Base-by-base conservation (phyloP, 768 basidiomycete species). In the Galerina sulciceps region DNA sequence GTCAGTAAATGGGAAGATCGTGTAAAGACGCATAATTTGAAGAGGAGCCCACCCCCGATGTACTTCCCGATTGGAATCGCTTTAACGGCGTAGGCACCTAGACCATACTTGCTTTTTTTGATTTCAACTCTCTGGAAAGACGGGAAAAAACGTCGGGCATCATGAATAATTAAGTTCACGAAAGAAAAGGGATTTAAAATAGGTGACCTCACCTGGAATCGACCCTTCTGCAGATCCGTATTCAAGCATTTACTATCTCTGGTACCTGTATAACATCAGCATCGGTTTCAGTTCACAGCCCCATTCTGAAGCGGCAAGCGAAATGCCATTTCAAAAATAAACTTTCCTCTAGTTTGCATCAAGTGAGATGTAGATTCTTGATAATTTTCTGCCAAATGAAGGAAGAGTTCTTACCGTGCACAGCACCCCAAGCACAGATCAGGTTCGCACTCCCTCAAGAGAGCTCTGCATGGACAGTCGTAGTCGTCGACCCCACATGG, bases 371-470 rank as follows among this genome's bases (percentile, higher is more conserved):
- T 31, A 31, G 26, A 31, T 31, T 31, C 8, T 31, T 8, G 8
- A 34, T 34, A 11, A 40, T 40, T 26, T 8, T 22, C 67, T 71
- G 13, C 38, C n/a, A 23, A 47, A 15, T 3, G 9, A 15, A 52
- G 4, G 13, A 10, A 41, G 42, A 42, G 14, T 40, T 35, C 26
- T 6, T 13, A 79, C 79, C 76, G 71, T 55, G 81, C 76, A 67
- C 78, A 70, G 60, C 84, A 85, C 1, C 45, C 63, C 0, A 61
- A 34, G 64, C 86, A 87, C 4, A 81, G 53, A 10, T 82, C 83
- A 15, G 85, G 85, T 58, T 82, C 76, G 59, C 86, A 87, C 65
- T 87, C 85, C 47, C 81, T 72, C 0, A 23, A 41, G 0, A 64
- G 22, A 6, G 37, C 49, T 1, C 35, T 51, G 68, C 86, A 87